Evolutionary conservation across 495 filamentous ascomycete genomes (phyloP).

Genomic region (Gamarada debralockiae): DNA sequence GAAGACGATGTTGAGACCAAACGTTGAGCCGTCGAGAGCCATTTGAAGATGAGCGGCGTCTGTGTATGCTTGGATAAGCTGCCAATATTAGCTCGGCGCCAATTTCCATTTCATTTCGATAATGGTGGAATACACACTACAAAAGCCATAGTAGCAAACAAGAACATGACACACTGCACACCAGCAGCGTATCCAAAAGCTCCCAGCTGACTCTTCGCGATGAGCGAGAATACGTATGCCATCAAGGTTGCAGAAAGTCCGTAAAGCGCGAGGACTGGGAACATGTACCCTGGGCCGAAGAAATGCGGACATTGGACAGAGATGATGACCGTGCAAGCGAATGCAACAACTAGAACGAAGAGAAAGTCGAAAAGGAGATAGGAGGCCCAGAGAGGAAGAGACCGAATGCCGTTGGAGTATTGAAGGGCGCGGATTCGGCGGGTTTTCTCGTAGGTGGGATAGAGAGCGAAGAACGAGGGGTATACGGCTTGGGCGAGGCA

Average conservation of each 20-base stretch:
- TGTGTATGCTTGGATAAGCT: neutral
- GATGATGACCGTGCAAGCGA: neutral
- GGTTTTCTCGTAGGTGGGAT: neutral
- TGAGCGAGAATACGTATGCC: neutral
- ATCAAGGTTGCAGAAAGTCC: neutral
- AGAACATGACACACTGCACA: neutral
- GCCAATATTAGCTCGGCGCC: neutral
- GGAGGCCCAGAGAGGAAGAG: neutral
- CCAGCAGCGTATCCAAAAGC: neutral
- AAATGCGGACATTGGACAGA: neutral
- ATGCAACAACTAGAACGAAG: neutral
- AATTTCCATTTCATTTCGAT: neutral
- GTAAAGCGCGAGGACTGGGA: neutral
- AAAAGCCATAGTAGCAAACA: neutral
- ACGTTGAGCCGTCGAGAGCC: neutral
- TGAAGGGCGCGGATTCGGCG: neutral
- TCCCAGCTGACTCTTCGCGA: neutral
- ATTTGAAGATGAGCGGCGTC: neutral
- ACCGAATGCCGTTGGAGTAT: neutral
- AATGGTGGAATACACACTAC: no score
- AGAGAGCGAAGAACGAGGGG: neutral
- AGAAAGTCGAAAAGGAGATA: neutral
- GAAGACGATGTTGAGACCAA: neutral
- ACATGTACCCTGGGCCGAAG: neutral
- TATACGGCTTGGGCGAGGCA: neutral